A percentile compares a stretch with the other conserved stretches of the same genome.
Evolutionary conservation across 257 asterid species (phyloP).

Genomic region (Lantana camara): DNA sequence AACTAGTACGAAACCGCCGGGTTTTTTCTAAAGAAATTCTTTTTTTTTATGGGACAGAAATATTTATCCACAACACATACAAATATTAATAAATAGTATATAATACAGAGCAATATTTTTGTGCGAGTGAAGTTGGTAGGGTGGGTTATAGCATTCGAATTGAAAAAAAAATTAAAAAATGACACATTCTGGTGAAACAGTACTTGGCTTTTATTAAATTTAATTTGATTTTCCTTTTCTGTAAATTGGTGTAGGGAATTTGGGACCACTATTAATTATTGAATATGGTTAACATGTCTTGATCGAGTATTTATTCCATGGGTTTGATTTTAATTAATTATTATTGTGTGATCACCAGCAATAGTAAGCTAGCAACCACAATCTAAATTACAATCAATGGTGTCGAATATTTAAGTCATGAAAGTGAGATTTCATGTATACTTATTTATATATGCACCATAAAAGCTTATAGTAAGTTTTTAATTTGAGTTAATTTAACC

Average conservation of each 20-base stretch:
- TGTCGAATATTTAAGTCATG: neutral
- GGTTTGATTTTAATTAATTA: neutral
- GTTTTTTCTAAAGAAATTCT: too few species aligned
- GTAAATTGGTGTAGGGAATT: neutral
- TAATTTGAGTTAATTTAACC: neutral
- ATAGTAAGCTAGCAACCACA: neutral
- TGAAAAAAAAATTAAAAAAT: neutral
- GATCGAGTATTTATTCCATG: neutral
- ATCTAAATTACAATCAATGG: neutral
- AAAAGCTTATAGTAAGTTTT: too few species aligned
- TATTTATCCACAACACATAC: too few species aligned
- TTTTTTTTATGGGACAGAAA: too few species aligned
- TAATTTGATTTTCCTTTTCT: neutral
- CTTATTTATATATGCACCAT: neutral
- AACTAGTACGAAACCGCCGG: too few species aligned
- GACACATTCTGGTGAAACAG: neutral
- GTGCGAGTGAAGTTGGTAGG: neutral
- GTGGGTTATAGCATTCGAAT: neutral
- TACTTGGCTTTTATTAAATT: neutral
- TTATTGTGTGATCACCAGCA: neutral
- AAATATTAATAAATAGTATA: too few species aligned
- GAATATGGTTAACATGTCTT: constrained; percentile 20
- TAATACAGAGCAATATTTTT: neutral
- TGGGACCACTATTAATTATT: constrained; percentile 6
- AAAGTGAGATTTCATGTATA: neutral